Percentiles rank a stretch among this genome's conserved stretches.
Evolutionary conservation across 495 filamentous ascomycete species (phyloP).

Genomic region (Podospora tetraspora): DNA sequence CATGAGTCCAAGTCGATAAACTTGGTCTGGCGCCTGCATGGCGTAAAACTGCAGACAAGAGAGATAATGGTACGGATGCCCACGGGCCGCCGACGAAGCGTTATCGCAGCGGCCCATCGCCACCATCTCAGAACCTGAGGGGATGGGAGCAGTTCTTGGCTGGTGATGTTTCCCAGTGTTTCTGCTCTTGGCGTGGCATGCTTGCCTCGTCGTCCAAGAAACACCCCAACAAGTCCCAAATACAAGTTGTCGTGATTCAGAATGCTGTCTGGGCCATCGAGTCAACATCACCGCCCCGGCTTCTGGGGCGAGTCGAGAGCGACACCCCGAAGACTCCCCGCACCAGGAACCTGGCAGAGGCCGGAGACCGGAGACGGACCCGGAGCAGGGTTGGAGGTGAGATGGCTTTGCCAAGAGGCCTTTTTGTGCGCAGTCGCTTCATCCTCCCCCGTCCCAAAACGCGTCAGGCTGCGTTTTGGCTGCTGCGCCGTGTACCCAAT

Average conservation of each 20-base stretch:
- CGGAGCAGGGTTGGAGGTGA: neutral
- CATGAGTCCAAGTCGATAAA: neutral
- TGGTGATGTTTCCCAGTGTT: neutral
- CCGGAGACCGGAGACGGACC: neutral
- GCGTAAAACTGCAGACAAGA: neutral
- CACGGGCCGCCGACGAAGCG: neutral
- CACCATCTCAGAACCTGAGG: neutral
- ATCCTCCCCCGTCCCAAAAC: neutral
- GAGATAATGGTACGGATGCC: neutral
- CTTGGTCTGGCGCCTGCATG: neutral
- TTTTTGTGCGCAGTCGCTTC: conserved; percentile 10
- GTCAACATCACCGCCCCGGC: neutral
- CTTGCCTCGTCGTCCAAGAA: neutral
- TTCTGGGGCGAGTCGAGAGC: neutral
- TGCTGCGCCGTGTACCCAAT: conserved; percentile 8
- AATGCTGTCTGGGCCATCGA: neutral
- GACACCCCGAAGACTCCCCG: neutral
- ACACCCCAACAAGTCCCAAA: neutral
- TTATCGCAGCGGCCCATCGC: neutral
- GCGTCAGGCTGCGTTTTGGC: conserved; percentile 6
- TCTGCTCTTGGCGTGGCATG: neutral
- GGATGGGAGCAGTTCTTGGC: neutral
- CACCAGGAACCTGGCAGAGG: neutral
- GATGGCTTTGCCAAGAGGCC: neutral
- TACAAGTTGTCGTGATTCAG: neutral